Percentiles rank a stretch among this genome's conserved stretches.
phyloP scores from a whole-genome alignment of 2,329 filamentous ascomycete species.

The Dendrostoma leiphaemia region DNA sequence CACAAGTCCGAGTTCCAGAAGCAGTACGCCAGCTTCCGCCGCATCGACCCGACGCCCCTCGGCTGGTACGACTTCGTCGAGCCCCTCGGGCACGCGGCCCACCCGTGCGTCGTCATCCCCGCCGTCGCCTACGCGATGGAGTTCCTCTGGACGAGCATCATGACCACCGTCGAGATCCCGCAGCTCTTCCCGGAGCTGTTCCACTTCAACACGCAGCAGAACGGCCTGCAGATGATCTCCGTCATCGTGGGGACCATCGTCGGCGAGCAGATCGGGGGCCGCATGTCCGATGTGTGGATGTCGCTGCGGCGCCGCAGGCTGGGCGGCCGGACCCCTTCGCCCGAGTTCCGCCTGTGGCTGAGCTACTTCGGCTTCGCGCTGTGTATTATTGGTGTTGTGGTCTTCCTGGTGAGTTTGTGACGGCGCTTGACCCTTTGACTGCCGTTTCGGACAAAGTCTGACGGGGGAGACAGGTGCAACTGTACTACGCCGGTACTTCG shows the following conservation, averaged over 20 bases:
- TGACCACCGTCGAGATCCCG: conserved; percentile 58
- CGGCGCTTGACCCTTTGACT: too few species aligned
- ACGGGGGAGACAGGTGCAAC: too few species aligned
- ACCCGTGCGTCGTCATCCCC: conserved; percentile 48
- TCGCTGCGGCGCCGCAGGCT: conserved; percentile 31
- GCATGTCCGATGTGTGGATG: conserved; percentile 53
- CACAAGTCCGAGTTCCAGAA: conserved; percentile 39
- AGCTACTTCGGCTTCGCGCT: conserved; percentile 51
- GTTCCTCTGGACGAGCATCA: conserved; percentile 52
- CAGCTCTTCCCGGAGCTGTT: conserved; percentile 56
- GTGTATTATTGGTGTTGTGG: conserved; percentile 48
- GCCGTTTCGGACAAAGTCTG: too few species aligned
- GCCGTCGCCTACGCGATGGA: conserved; percentile 54
- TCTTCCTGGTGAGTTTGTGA: too few species aligned
- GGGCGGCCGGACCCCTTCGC: conserved; percentile 29
- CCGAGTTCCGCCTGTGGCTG: conserved; percentile 57
- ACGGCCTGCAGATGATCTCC: conserved; percentile 57
- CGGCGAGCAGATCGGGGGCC: conserved; percentile 57
- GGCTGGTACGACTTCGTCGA: conserved; percentile 48
- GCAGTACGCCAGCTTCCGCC: conserved; percentile 41
- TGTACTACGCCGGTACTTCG: conserved; percentile 39
- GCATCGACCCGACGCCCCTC: conserved; percentile 52
- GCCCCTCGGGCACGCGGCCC: conserved; percentile 41
- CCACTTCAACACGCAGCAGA: conserved; percentile 53
- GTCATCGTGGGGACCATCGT: conserved; percentile 56